A percentile compares a stretch with the other conserved stretches of the same genome.
phyloP scores from a whole-genome alignment of 2,329 filamentous ascomycete species.

The Chalaropsis ovoidea region DNA sequence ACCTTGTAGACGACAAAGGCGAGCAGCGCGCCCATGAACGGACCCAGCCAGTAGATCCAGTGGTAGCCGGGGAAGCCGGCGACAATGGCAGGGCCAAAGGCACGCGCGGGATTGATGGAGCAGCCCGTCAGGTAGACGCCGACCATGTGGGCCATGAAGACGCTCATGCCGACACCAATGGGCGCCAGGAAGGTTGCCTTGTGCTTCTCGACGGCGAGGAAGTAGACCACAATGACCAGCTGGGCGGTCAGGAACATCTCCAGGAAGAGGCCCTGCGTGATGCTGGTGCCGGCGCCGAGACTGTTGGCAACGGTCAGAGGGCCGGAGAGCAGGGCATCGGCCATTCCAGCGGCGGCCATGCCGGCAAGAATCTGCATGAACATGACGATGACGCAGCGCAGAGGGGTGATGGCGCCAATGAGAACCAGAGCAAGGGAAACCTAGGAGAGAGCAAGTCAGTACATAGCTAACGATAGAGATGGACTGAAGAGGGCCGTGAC shows the following conservation, averaged over 20 bases:
- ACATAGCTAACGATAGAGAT: no score
- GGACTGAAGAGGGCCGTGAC: constrained; percentile 25
- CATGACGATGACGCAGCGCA: constrained; percentile 44
- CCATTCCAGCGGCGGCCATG: constrained; percentile 50
- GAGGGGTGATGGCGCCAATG: constrained; percentile 45
- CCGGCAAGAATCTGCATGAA: constrained; percentile 48
- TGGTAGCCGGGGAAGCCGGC: constrained; percentile 38
- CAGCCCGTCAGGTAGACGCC: constrained; percentile 41
- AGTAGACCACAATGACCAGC: constrained; percentile 54
- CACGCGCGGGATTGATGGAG: constrained; percentile 43
- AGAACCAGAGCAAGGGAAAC: constrained; percentile 52
- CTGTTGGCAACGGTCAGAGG: constrained; percentile 46
- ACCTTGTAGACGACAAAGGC: constrained; percentile 43
- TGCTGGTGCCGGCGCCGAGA: constrained; percentile 42
- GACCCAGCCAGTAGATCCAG: constrained; percentile 49
- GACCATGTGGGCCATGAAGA: constrained; percentile 50
- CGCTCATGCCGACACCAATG: constrained; percentile 58
- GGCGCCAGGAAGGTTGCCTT: constrained; percentile 61
- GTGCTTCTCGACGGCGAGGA: constrained; percentile 65
- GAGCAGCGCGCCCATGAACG: constrained; percentile 40
- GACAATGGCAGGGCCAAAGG: constrained; percentile 41
- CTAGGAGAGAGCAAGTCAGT: constrained; percentile 29
- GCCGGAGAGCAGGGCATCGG: constrained; percentile 49
- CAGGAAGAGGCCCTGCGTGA: constrained; percentile 52
- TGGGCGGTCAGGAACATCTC: constrained; percentile 57